Conservation (phyloP, 768 basidiomycete genomes). For the Leucogyrophana mollusca region DNA sequence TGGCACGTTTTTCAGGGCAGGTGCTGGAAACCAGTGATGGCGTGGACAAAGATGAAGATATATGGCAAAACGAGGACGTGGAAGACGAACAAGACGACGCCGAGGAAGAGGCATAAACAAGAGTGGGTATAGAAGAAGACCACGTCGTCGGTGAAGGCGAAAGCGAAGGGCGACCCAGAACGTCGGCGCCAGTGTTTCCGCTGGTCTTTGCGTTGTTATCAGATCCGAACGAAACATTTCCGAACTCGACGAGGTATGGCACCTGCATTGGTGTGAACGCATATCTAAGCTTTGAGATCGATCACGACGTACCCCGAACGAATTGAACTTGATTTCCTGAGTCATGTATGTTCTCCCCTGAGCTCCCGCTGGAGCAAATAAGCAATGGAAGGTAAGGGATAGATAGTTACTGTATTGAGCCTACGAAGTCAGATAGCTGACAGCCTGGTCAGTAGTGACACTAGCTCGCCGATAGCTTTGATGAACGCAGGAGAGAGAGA, state of each 20-base stretch:
- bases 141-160: slow-evolving; percentile 1
- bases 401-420: too few species aligned
- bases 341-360: slow-evolving; percentile 11
- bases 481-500: too few species aligned
- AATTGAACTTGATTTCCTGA: slow-evolving; percentile 25
- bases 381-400: too few species aligned
- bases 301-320: slow-evolving; percentile 17
- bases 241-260: slow-evolving; percentile 28
- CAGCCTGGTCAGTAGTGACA: too few species aligned
- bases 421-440: too few species aligned
- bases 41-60: slow-evolving; percentile 4
- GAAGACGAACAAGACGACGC: slow-evolving; percentile 14
- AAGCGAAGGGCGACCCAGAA: too few species aligned
- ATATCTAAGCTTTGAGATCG: too few species aligned
- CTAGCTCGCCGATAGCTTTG: too few species aligned
- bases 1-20: slow-evolving; percentile 14
- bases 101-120: slow-evolving; percentile 5
- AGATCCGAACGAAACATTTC: slow-evolving; percentile 20
- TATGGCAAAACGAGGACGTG: slow-evolving; percentile 25
- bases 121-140: slow-evolving; percentile 3
- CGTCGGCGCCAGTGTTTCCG: too few species aligned
- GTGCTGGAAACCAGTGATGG: not conserved
- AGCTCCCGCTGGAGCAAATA: too few species aligned
- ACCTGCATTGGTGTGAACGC: slow-evolving; percentile 2
- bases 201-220: not conserved